phyloP scores from a whole-genome alignment of 495 filamentous ascomycete species.

The Aspergillus cristatus region DNA sequence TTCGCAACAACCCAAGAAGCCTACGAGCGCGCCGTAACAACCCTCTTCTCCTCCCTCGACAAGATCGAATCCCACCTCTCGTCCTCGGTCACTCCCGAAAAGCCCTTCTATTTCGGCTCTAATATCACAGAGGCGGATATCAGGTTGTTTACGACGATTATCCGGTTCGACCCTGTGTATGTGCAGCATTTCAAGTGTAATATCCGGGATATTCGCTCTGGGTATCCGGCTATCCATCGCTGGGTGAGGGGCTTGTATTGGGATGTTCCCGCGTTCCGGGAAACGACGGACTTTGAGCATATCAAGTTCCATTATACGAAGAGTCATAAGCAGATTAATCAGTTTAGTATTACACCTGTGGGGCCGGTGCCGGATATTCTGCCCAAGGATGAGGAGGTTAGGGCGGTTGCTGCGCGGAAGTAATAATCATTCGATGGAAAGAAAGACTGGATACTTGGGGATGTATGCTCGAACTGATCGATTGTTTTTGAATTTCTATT shows the following conservation, averaged over 20 bases:
- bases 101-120: conserved; percentile 60
- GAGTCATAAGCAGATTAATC: conserved; percentile 63
- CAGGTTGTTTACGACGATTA: conserved; percentile 70
- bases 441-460: not conserved
- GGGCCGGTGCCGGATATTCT: conserved; percentile 56
- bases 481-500: too few relatives aligned
- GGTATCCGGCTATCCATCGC: conserved; percentile 58
- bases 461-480: too few relatives aligned
- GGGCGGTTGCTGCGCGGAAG: conserved; percentile 36
- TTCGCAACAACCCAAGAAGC: conserved; percentile 70
- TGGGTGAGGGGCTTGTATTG: conserved; percentile 65
- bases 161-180: conserved; percentile 82
- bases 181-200: conserved; percentile 96
- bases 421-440: conserved; percentile 3
- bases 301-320: conserved; percentile 68
- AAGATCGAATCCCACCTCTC: conserved; percentile 57
- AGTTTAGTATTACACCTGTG: conserved; percentile 52
- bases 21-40: conserved; percentile 58
- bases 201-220: conserved; percentile 68
- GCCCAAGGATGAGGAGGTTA: conserved; percentile 51
- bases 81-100: conserved; percentile 19
- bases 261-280: conserved; percentile 51
- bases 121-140: conserved; percentile 74
- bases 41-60: conserved; percentile 66
- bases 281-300: conserved; percentile 61